Evolutionary conservation across 306 rosid genomes (phyloP).

Genomic region (Dalbergia oliveri): DNA sequence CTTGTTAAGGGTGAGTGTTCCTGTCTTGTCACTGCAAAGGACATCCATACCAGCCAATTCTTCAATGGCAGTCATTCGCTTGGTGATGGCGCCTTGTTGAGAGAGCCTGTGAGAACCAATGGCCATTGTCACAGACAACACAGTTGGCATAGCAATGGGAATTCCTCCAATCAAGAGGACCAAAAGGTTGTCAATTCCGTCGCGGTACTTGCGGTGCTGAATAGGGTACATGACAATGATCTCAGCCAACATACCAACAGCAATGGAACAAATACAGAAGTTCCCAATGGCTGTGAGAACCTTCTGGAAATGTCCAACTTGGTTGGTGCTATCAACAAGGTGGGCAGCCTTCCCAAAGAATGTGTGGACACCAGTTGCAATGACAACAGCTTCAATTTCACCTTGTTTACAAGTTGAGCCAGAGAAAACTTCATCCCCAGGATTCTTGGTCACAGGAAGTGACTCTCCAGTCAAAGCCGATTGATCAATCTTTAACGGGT

Average conservation of each 20-base stretch:
- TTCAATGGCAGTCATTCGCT: slow-evolving; percentile 98
- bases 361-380: slow-evolving; percentile 98
- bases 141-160: slow-evolving; percentile 99
- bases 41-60: slow-evolving; percentile 99
- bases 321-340: slow-evolving; percentile 94
- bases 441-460: slow-evolving; percentile 88
- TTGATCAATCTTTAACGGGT: slow-evolving; percentile 92
- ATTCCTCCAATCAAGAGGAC: slow-evolving; percentile 98
- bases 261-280: slow-evolving; percentile 96
- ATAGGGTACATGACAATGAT: slow-evolving; percentile 94
- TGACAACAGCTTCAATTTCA: slow-evolving; percentile 95
- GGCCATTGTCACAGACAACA: slow-evolving; percentile 98
- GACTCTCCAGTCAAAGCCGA: slow-evolving; percentile 98
- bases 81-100: slow-evolving; percentile 97
- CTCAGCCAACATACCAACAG: slow-evolving; percentile 87
- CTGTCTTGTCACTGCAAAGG: slow-evolving; percentile 98
- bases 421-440: slow-evolving; percentile 96
- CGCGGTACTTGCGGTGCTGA: slow-evolving; percentile 79
- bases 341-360: slow-evolving; percentile 99
- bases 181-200: slow-evolving; percentile 91
- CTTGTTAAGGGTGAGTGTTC: slow-evolving; percentile 97
- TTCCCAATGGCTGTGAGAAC: slow-evolving; percentile 96
- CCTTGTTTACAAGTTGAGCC: slow-evolving; percentile 99
- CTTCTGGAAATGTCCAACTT: slow-evolving; percentile 97
- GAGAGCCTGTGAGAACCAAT: slow-evolving; percentile 96